Percentiles rank a stretch among this genome's conserved stretches.
phyloP scores from a whole-genome alignment of 106 monocot genomes.

The Dioscorea zingiberensis region DNA sequence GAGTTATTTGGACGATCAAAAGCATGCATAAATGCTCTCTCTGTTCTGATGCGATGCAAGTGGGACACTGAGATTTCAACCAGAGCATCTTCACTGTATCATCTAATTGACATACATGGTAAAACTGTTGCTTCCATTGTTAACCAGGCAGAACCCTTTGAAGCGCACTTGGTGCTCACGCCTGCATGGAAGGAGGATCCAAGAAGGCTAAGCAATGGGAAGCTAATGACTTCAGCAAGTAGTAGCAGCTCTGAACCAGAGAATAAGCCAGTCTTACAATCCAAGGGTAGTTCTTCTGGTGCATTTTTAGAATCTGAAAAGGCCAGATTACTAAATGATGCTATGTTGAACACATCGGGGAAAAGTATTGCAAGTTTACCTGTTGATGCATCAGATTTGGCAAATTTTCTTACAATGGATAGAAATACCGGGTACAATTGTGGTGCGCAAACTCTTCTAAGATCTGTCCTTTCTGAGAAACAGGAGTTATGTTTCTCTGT shows the following conservation, averaged over 20 bases:
- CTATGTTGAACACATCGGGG: conserved; percentile 39
- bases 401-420: conserved; percentile 90
- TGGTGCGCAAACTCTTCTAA: conserved; percentile 56
- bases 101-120: conserved; percentile 91
- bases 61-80: conserved; percentile 82
- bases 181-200: conserved; percentile 33
- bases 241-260: conserved; percentile 10
- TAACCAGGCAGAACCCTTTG: conserved; percentile 79
- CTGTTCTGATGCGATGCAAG: conserved; percentile 79
- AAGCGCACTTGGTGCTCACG: conserved; percentile 45
- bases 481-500: conserved; percentile 94
- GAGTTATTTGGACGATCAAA: conserved; percentile 90
- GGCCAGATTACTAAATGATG: conserved; percentile 18
- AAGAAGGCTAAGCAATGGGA: conserved; percentile 14
- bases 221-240: conserved; percentile 9
- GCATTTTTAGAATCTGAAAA: conserved; percentile 23
- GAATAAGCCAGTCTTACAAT: conserved; percentile 19
- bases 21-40: conserved; percentile 87
- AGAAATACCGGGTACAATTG: conserved; percentile 56
- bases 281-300: conserved; percentile 21
- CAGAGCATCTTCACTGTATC: conserved; percentile 90
- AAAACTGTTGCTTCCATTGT: conserved; percentile 89
- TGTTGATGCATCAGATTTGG: conserved; percentile 80
- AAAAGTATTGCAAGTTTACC: conserved; percentile 54
- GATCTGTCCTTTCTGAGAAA: conserved; percentile 69